Conservation (phyloP, 441 rosid species). For the Corymbia citriodora region DNA sequence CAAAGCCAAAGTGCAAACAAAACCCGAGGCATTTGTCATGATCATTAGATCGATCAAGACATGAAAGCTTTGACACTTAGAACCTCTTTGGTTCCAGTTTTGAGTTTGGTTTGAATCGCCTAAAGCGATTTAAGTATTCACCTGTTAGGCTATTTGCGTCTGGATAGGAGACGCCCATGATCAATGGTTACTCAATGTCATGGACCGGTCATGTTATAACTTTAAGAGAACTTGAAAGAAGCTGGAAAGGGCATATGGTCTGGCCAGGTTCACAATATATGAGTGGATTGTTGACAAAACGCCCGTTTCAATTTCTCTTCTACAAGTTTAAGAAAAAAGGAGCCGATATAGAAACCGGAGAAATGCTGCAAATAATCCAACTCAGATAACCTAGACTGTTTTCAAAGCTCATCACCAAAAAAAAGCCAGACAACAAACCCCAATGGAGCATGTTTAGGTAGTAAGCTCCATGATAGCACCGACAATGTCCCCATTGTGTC, state of each 20-base stretch:
- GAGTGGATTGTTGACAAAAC: neutral
- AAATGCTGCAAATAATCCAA: neutral
- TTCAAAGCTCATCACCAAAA: neutral
- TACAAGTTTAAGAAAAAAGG: neutral
- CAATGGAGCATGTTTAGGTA: neutral
- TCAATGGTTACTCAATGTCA: neutral
- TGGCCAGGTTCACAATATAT: neutral
- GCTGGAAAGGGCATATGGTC: neutral
- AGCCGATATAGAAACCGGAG: neutral
- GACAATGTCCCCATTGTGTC: constrained; percentile 8
- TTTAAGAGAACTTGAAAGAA: neutral
- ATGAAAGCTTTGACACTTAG: neutral
- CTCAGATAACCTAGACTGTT: neutral
- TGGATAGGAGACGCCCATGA: neutral
- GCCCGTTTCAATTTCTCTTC: neutral
- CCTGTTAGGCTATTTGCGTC: neutral
- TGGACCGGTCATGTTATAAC: neutral
- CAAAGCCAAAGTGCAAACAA: neutral
- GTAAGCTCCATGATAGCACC: constrained; percentile 17
- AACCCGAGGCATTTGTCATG: neutral
- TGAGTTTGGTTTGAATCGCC: neutral
- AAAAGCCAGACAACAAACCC: neutral
- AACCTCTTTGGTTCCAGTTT: neutral
- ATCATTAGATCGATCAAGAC: neutral
- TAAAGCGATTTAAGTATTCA: neutral